These are phyloP conservation scores for Ammopiptanthus mongolicus DNA, from an alignment of 306 rosid species.

Conservation along the genomic window DNA sequence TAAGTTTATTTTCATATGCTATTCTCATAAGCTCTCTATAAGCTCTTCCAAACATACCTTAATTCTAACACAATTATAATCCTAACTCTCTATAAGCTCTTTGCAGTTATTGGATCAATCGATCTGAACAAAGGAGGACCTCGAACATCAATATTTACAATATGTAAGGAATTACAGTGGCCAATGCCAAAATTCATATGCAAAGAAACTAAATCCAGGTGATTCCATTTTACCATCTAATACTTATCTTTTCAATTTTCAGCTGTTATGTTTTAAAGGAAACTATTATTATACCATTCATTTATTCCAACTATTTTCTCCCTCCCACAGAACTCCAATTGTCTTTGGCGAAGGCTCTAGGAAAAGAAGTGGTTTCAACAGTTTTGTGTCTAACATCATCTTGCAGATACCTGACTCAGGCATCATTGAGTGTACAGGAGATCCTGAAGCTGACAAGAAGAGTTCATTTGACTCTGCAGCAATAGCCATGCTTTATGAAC, in stretches of 20 bases:
- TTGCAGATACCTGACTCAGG: conserved; percentile 54
- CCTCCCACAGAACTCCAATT: conserved; percentile 28
- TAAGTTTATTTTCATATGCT: no score
- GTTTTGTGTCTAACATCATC: conserved; percentile 38
- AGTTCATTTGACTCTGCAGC: conserved; percentile 63
- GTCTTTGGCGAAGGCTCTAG: conserved; percentile 42
- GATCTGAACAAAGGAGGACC: conserved; percentile 66
- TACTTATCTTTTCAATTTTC: not conserved
- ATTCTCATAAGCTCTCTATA: no score
- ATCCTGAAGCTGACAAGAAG: conserved; percentile 52
- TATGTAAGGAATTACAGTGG: conserved; percentile 65
- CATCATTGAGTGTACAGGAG: conserved; percentile 51
- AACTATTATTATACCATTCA: not conserved
- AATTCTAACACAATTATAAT: no score
- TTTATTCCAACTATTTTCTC: not conserved
- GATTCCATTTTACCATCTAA: not conserved
- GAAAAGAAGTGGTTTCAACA: conserved; percentile 36
- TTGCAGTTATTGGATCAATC: conserved; percentile 42
- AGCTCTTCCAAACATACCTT: no score
- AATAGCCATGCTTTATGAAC: conserved; percentile 49
- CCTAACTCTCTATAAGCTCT: not conserved
- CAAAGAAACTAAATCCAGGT: conserved; percentile 50
- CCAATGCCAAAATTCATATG: conserved; percentile 44
- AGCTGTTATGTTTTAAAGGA: not conserved
- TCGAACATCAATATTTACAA: conserved; percentile 39